phyloP scores from a whole-genome alignment of 1,284 basidiomycete genomes.

The Ustilago curta region DNA sequence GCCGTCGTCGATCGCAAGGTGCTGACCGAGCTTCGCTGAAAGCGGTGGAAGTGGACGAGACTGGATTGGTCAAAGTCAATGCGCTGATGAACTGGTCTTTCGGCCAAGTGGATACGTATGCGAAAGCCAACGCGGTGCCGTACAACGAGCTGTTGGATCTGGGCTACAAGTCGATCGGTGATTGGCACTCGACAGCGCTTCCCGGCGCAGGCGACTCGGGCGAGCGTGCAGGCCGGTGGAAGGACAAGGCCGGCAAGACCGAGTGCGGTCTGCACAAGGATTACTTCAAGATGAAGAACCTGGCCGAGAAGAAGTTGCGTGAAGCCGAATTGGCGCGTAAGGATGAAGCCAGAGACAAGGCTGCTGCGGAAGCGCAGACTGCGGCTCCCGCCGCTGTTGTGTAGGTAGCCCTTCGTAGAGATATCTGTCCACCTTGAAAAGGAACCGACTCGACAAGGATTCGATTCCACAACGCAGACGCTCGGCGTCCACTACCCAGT shows the following conservation, averaged over 20 bases:
- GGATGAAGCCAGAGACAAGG: conserved; percentile 52
- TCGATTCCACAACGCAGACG: background rate
- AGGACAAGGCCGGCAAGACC: conserved; percentile 84
- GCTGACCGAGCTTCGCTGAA: conserved; percentile 83
- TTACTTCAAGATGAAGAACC: conserved; percentile 66
- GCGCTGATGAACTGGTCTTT: conserved; percentile 93
- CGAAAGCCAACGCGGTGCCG: conserved; percentile 85
- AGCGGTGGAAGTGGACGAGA: conserved; percentile 90
- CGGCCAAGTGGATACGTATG: conserved; percentile 84
- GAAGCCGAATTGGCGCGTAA: conserved; percentile 62
- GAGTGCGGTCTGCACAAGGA: conserved; percentile 88
- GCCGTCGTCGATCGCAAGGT: conserved; percentile 90
- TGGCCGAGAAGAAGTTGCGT: conserved; percentile 63
- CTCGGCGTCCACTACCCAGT: background rate
- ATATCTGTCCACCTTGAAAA: conserved; percentile 4
- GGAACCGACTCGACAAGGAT: background rate
- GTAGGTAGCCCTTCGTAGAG: background rate
- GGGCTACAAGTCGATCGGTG: conserved; percentile 94
- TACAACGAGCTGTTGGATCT: conserved; percentile 88
- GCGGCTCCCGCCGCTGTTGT: conserved; percentile 6
- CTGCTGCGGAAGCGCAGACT: conserved; percentile 10
- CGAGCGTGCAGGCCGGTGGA: conserved; percentile 93
- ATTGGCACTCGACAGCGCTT: conserved; percentile 91
- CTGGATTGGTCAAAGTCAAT: conserved; percentile 93
- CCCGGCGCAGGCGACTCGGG: conserved; percentile 73